A percentile compares a stretch with the other conserved stretches of the same genome.
These are phyloP conservation scores for Citrus maxima DNA, from an alignment of 345 rosid genomes.

Conservation along the genomic window DNA sequence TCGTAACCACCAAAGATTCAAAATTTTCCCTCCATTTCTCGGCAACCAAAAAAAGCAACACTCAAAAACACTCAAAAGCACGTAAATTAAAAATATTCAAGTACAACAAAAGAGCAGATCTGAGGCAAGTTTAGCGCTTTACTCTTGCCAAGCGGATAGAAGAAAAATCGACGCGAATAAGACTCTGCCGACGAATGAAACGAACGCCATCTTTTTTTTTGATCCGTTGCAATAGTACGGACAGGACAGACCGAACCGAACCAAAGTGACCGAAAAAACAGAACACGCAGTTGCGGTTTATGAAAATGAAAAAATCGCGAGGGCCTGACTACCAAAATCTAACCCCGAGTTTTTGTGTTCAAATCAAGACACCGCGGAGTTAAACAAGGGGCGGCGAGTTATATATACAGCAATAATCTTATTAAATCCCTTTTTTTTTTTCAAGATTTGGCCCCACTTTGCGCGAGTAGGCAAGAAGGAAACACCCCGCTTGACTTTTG, in stretches of 20 bases:
- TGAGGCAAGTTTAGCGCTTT: constrained; percentile 20
- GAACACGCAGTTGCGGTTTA: not conserved
- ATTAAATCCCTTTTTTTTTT: not conserved
- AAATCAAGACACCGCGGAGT: constrained; percentile 13
- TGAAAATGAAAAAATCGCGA: not conserved
- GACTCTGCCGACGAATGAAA: constrained; percentile 60
- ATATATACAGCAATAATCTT: not conserved
- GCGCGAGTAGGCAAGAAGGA: not conserved
- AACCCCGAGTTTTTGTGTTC: not conserved
- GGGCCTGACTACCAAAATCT: not conserved
- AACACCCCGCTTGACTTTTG: constrained; percentile 1
- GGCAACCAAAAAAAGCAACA: not conserved
- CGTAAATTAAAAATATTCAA: not conserved
- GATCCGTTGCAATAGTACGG: not conserved
- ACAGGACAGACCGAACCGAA: not conserved
- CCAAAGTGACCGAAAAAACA: not conserved
- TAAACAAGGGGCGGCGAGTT: constrained; percentile 19
- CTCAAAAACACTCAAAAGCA: not conserved
- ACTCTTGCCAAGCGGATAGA: constrained; percentile 79
- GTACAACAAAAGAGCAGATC: constrained; percentile 23
- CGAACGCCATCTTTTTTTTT: constrained; percentile 25
- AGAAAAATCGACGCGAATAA: constrained; percentile 68
- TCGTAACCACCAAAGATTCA: not conserved
- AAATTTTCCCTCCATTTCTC: constrained; percentile 1
- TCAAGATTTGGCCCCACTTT: not conserved